Percentiles rank a stretch among this genome's conserved stretches.
phyloP scores from a whole-genome alignment of 2,329 filamentous ascomycete species.

The Paradendryphiella salina region DNA sequence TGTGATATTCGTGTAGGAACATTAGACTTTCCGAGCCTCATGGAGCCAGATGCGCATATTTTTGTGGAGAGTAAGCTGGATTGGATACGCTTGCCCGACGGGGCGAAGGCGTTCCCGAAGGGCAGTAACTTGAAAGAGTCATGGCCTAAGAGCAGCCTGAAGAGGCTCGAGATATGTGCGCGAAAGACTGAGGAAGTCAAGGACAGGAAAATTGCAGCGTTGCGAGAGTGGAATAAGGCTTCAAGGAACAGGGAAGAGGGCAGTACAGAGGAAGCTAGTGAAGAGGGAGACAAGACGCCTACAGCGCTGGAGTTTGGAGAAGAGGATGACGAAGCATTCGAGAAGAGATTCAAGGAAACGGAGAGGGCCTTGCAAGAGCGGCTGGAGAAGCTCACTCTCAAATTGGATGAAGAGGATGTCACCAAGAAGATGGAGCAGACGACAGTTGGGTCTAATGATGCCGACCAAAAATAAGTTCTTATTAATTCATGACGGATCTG shows the following conservation, averaged over 20 bases:
- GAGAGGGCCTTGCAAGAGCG: conserved; percentile 36
- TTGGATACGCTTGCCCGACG: conserved; percentile 34
- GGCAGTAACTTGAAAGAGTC: conserved; percentile 12
- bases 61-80: conserved; percentile 37
- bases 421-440: not conserved
- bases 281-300: conserved; percentile 38
- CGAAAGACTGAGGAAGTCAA: conserved; percentile 8
- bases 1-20: conserved; percentile 30
- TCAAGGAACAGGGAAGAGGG: not conserved
- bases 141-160: conserved; percentile 39
- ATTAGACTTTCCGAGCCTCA: conserved; percentile 32
- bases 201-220: not conserved
- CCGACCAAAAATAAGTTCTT: not conserved
- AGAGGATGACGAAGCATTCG: conserved; percentile 39
- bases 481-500: not conserved
- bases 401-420: conserved; percentile 23
- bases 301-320: conserved; percentile 25
- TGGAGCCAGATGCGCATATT: conserved; percentile 39
- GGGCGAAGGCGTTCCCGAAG: conserved; percentile 20
- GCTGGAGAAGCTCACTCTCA: conserved; percentile 36
- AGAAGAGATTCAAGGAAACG: conserved; percentile 30
- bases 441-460: not conserved
- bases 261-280: conserved; percentile 7
- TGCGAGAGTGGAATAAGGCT: not conserved
- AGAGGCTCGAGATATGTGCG: conserved; percentile 26